These are phyloP conservation scores for Chloris gayana DNA, from an alignment of 176 grass and related monocot genomes.

Conservation along the genomic window DNA sequence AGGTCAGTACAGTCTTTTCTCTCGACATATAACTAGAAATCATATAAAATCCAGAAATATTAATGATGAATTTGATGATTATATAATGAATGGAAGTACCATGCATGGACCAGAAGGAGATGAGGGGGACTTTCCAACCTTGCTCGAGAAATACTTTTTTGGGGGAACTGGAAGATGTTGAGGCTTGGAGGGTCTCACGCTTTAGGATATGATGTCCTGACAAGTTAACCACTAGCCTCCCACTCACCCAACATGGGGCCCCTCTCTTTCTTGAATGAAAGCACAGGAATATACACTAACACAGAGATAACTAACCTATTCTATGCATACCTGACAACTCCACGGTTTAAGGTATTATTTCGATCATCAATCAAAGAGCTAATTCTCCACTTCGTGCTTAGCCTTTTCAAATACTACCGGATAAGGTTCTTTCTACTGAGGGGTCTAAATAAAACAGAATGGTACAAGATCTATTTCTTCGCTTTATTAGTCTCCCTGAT, in stretches of 20 bases:
- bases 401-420: no score
- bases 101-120: slow-evolving; percentile 37
- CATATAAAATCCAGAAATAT: slow-evolving; percentile 15
- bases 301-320: neutral
- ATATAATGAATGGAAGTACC: slow-evolving; percentile 45
- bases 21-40: neutral
- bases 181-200: slow-evolving; percentile 35
- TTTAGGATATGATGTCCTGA: slow-evolving; percentile 8
- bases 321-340: no score
- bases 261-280: neutral
- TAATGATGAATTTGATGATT: slow-evolving; percentile 29
- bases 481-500: no score
- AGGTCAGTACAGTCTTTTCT: slow-evolving; percentile 22
- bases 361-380: no score
- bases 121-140: slow-evolving; percentile 86
- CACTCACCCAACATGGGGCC: slow-evolving; percentile 38
- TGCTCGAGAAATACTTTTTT: neutral
- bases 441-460: no score
- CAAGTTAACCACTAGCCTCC: slow-evolving; percentile 49
- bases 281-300: neutral
- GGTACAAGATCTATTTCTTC: no score
- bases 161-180: slow-evolving; percentile 13
- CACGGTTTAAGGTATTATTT: neutral
- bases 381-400: no score
- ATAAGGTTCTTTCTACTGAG: no score